Evolutionary conservation across 306 rosid genomes (phyloP).

Genomic region (Urtica urens): DNA sequence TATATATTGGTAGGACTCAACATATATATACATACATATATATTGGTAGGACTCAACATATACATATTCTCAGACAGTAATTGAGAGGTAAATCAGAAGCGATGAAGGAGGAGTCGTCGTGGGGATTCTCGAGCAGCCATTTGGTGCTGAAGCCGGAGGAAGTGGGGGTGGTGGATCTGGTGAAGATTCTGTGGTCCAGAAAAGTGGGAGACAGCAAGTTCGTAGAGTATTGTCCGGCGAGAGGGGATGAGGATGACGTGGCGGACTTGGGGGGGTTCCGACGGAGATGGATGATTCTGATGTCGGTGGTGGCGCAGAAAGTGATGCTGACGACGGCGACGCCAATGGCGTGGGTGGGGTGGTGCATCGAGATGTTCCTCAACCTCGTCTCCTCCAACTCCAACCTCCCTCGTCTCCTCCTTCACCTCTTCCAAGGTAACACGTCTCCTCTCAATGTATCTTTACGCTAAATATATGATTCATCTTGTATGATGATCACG

Average conservation of each 20-base stretch:
- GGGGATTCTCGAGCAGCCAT: slow-evolving; percentile 21
- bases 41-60: too few species aligned
- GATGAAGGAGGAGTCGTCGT: too few species aligned
- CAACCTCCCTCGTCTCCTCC: slow-evolving; percentile 18
- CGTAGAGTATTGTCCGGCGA: slow-evolving; percentile 21
- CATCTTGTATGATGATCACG: too few species aligned
- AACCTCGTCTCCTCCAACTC: slow-evolving; percentile 35
- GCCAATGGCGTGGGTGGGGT: slow-evolving; percentile 32
- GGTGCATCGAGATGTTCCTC: slow-evolving; percentile 21
- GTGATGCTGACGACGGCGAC: slow-evolving; percentile 16
- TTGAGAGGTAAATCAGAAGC: too few species aligned
- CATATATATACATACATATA: too few species aligned
- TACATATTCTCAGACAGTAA: too few species aligned
- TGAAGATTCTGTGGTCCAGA: slow-evolving; percentile 23
- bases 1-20: too few species aligned
- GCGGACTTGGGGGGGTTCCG: slow-evolving; percentile 13
- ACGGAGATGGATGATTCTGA: slow-evolving; percentile 37
- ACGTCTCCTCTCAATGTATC: too few species aligned
- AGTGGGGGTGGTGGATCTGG: slow-evolving; percentile 33
- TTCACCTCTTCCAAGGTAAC: slow-evolving; percentile 37
- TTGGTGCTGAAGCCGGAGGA: slow-evolving; percentile 49
- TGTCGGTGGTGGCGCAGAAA: slow-evolving; percentile 46
- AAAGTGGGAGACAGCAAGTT: slow-evolving; percentile 26
- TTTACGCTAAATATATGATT: too few species aligned
- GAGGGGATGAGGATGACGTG: background rate